phyloP scores from a whole-genome alignment of 1,139 yeast genomes.

The Saccharomyces hybrid region DNA sequence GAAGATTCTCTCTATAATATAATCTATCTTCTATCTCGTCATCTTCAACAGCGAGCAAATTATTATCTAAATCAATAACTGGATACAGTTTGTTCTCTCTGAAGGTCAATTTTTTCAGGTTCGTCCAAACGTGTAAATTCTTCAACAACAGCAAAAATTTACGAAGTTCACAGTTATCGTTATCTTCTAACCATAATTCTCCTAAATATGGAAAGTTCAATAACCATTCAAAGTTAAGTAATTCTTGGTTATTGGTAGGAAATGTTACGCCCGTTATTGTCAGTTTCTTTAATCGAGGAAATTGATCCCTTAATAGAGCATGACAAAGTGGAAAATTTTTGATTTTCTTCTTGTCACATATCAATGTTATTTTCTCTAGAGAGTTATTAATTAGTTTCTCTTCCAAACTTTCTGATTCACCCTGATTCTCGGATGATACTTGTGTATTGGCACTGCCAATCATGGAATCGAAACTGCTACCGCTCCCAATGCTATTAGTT shows the following conservation, averaged over 20 bases:
- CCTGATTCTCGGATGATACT: neutral
- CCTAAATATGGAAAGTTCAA: constrained; percentile 14
- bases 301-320: neutral
- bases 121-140: constrained; percentile 12
- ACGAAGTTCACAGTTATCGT: constrained; percentile 15
- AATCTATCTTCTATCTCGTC: constrained; percentile 3
- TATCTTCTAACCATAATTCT: constrained; percentile 30
- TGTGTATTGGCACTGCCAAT: neutral
- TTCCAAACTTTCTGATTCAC: neutral
- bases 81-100: constrained; percentile 20
- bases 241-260: constrained; percentile 1
- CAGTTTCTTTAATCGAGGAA: constrained; percentile 10
- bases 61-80: constrained; percentile 11
- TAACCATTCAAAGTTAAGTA: constrained; percentile 25
- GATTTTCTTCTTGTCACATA: constrained; percentile 21
- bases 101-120: constrained; percentile 21
- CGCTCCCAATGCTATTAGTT: neutral
- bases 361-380: constrained; percentile 5
- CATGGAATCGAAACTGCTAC: neutral
- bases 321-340: constrained; percentile 18
- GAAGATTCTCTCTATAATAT: constrained; percentile 15
- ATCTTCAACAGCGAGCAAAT: neutral
- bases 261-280: constrained; percentile 24
- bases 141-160: constrained; percentile 16
- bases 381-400: neutral